Percentiles rank a stretch among this genome's conserved stretches.
phyloP scores from a whole-genome alignment of 331 rosid genomes.

The Arachis monticola region DNA sequence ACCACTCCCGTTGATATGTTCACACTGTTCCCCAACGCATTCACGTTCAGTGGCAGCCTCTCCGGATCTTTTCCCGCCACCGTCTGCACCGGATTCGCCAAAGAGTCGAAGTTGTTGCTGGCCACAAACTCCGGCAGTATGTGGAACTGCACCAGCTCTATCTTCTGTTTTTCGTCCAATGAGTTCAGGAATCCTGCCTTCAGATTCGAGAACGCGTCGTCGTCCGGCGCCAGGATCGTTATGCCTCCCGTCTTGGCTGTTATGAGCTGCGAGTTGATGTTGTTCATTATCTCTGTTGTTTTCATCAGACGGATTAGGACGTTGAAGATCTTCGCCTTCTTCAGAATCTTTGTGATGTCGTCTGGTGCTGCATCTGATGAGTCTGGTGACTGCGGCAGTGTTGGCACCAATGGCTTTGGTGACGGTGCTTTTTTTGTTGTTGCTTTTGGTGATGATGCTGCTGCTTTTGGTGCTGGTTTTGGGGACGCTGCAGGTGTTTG shows the following conservation, averaged over 20 bases:
- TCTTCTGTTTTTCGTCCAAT: slow-evolving; percentile 41
- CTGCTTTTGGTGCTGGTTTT: slow-evolving; percentile 23
- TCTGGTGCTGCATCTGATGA: slow-evolving; percentile 43
- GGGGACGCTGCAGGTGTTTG: slow-evolving; percentile 49
- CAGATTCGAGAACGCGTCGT: slow-evolving; percentile 45
- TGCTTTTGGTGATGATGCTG: slow-evolving; percentile 12
- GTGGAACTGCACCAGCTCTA: slow-evolving; percentile 54
- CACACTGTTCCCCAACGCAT: slow-evolving; percentile 44
- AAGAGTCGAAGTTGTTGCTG: slow-evolving; percentile 44
- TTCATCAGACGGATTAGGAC: slow-evolving; percentile 43
- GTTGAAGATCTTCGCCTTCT: slow-evolving; percentile 41
- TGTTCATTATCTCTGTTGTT: slow-evolving; percentile 48
- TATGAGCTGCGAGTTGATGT: slow-evolving; percentile 50
- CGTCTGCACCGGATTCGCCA: slow-evolving; percentile 49
- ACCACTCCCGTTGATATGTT: slow-evolving; percentile 51
- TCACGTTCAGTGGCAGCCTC: slow-evolving; percentile 43
- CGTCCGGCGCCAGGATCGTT: slow-evolving; percentile 50
- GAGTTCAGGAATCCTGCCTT: slow-evolving; percentile 52
- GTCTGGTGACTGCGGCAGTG: slow-evolving; percentile 47
- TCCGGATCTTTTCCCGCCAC: slow-evolving; percentile 46
- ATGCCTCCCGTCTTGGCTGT: slow-evolving; percentile 43
- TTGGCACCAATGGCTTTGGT: slow-evolving; percentile 46
- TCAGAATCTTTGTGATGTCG: slow-evolving; percentile 47
- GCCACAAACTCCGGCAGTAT: slow-evolving; percentile 41
- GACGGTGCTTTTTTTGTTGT: slow-evolving; percentile 30